Evolutionary conservation across 371 early-diverging fungal species (phyloP).

Genomic region (Mucor lusitanicus): DNA sequence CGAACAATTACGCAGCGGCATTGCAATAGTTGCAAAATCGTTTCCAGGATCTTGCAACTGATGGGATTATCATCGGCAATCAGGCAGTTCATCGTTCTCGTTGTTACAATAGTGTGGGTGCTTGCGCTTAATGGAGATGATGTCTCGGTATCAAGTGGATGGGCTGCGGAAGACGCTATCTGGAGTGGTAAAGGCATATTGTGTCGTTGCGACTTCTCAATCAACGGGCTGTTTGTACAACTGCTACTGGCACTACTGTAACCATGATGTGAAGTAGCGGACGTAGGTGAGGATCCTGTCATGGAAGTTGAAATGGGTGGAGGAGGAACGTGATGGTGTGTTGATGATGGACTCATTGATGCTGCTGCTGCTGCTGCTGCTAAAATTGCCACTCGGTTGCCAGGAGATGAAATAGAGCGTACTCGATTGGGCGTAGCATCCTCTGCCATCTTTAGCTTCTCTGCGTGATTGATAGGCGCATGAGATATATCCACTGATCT

Average conservation of each 20-base stretch:
- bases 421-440: neutral
- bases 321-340: neutral
- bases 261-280: too few species aligned
- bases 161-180: neutral
- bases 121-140: neutral
- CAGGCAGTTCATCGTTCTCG: conserved; percentile 53
- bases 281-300: neutral
- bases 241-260: neutral
- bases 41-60: conserved; percentile 85
- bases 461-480: conserved; percentile 14
- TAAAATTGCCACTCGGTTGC: conserved; percentile 14
- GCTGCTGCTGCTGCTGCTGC: neutral
- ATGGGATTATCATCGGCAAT: conserved; percentile 93
- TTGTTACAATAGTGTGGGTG: neutral
- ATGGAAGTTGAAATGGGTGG: too few species aligned
- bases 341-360: neutral
- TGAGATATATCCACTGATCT: conserved; percentile 18
- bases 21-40: conserved; percentile 71
- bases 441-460: conserved; percentile 9
- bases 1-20: conserved; percentile 81
- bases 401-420: conserved; percentile 21
- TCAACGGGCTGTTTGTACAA: neutral
- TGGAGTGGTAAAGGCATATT: conserved; percentile 2
- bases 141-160: conserved; percentile 8
- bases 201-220: neutral